Conservation (phyloP, 139 green algal species). For the Coccomyxa sp. region DNA sequence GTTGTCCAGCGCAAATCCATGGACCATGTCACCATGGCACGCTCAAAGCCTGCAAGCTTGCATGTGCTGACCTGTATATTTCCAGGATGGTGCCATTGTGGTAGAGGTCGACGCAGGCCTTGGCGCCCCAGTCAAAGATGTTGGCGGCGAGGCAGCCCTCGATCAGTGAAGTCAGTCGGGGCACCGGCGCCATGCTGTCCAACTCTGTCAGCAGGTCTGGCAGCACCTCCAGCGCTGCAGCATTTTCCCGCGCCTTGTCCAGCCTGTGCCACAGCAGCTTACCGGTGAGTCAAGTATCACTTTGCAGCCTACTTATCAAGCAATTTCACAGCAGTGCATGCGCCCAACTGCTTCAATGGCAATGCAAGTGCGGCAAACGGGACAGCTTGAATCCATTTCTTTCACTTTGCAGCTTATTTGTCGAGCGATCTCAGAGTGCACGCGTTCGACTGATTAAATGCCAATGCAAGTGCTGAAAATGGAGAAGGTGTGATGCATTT, state of each 20-base stretch:
- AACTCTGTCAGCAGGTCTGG: conserved; percentile 90
- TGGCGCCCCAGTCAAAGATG: conserved; percentile 98
- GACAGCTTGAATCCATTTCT: too few relatives aligned
- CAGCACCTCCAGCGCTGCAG: conserved; percentile 82
- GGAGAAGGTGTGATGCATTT: too few relatives aligned
- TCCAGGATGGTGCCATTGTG: conserved; percentile 90
- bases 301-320: not conserved
- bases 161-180: conserved; percentile 50
- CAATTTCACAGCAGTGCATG: not conserved
- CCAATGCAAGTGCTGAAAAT: too few relatives aligned
- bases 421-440: not conserved
- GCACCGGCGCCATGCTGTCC: conserved; percentile 55
- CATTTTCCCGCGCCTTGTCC: conserved; percentile 88
- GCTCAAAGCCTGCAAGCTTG: not conserved
- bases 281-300: not conserved
- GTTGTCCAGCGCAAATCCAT: too few relatives aligned
- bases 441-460: too few relatives aligned
- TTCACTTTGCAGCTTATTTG: not conserved
- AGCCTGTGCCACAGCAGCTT: conserved; percentile 23
- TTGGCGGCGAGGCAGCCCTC: conserved; percentile 78
- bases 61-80: conserved; percentile 66
- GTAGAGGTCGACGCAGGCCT: conserved; percentile 89
- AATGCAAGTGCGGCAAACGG: too few relatives aligned
- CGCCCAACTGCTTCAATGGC: too few relatives aligned
- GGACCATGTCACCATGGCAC: too few relatives aligned